These are phyloP conservation scores for Didymella segeticola DNA, from an alignment of 2,329 filamentous ascomycete species.

Conservation along the genomic window DNA sequence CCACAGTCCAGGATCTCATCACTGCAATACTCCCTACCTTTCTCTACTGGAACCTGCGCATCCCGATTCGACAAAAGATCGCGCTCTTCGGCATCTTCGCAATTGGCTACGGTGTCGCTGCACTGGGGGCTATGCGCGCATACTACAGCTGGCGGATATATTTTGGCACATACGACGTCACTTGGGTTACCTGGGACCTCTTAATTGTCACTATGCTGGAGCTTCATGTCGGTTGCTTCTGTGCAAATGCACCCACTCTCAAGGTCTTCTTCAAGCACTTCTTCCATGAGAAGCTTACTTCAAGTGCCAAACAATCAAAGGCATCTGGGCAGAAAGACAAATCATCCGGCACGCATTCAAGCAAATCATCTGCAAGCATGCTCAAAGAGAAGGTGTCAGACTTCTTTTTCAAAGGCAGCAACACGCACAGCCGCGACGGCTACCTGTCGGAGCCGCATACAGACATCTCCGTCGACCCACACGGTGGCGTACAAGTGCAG, in stretches of 20 bases:
- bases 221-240: conserved; percentile 39
- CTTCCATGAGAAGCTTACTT: conserved; percentile 32
- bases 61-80: conserved; percentile 38
- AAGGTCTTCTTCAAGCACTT: conserved; percentile 45
- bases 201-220: conserved; percentile 34
- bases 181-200: conserved; percentile 34
- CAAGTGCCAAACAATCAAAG: conserved; percentile 10
- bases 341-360: conserved; percentile 8
- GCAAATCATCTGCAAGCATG: conserved; percentile 7
- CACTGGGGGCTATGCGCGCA: conserved; percentile 30
- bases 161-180: conserved; percentile 40
- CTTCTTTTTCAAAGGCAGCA: conserved; percentile 13
- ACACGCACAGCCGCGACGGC: conserved; percentile 20
- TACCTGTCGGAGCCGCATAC: conserved; percentile 35
- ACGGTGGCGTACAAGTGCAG: conserved; percentile 30
- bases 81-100: conserved; percentile 42
- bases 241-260: conserved; percentile 40
- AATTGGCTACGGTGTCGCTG: conserved; percentile 40
- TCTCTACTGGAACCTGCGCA: conserved; percentile 41
- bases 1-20: conserved; percentile 36
- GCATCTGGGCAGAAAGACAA: neutral
- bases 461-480: conserved; percentile 26
- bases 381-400: conserved; percentile 19
- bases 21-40: conserved; percentile 43
- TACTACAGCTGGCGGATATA: conserved; percentile 40